These are phyloP conservation scores for Apodospora peruviana DNA, from an alignment of 495 filamentous ascomycete species.

Conservation along the genomic window DNA sequence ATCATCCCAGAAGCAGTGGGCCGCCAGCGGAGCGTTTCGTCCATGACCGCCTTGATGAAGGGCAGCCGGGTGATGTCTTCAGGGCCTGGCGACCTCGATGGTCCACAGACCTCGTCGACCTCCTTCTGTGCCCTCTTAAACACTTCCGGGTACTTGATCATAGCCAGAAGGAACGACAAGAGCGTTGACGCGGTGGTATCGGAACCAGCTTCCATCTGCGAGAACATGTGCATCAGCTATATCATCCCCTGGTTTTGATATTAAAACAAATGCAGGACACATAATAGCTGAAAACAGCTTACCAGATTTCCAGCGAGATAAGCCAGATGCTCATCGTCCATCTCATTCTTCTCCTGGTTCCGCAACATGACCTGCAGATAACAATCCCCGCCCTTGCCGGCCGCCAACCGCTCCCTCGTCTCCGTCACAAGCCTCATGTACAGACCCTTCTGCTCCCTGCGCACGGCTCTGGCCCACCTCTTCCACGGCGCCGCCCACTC, in stretches of 20 bases:
- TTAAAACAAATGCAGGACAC: neutral
- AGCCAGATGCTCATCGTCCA: constrained; percentile 1
- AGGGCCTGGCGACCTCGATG: neutral
- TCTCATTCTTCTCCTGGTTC: neutral
- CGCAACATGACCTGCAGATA: neutral
- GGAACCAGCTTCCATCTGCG: neutral
- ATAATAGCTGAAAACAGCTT: neutral
- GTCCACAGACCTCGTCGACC: neutral
- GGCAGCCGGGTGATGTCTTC: neutral
- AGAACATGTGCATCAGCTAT: neutral
- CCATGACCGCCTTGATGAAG: neutral
- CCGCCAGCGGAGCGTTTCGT: constrained; percentile 36
- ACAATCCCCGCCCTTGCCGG: neutral
- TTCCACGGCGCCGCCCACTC: neutral
- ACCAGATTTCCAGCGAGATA: neutral
- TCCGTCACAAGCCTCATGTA: neutral
- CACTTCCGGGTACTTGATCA: constrained; percentile 1
- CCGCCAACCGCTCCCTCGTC: neutral
- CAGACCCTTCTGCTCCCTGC: neutral
- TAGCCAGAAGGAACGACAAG: neutral
- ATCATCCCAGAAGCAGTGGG: constrained; percentile 46
- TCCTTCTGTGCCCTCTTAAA: neutral
- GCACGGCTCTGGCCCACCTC: neutral
- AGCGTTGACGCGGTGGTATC: neutral
- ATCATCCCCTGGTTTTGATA: neutral